These are phyloP conservation scores for Solanum paucissectum DNA, from an alignment of 257 asterid genomes.

Conservation along the genomic window DNA sequence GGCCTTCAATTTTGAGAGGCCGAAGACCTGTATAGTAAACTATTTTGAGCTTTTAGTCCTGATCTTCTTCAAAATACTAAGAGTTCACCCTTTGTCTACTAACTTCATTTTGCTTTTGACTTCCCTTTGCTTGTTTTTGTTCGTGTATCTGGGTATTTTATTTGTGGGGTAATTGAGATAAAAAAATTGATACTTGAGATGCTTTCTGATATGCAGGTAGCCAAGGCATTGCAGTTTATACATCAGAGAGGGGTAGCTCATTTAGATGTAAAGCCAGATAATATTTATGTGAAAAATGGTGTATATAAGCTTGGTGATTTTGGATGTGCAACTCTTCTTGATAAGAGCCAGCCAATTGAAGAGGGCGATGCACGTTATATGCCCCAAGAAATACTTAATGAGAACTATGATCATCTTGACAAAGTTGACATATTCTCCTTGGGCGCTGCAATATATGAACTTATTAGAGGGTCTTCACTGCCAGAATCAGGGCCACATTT, in stretches of 20 bases:
- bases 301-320: slow-evolving; percentile 89
- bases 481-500: slow-evolving; percentile 70
- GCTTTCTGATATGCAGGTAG: slow-evolving; percentile 42
- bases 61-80: neutral
- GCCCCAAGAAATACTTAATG: slow-evolving; percentile 95
- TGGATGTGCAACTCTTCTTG: slow-evolving; percentile 81
- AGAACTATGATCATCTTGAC: slow-evolving; percentile 72
- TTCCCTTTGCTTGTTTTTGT: neutral
- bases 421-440: slow-evolving; percentile 86
- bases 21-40: neutral
- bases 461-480: slow-evolving; percentile 60
- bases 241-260: slow-evolving; percentile 78
- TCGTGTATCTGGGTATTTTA: neutral
- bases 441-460: slow-evolving; percentile 79
- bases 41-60: neutral
- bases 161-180: neutral
- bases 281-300: slow-evolving; percentile 76
- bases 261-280: slow-evolving; percentile 88
- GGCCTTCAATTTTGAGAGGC: neutral
- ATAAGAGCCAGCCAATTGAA: slow-evolving; percentile 75
- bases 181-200: neutral
- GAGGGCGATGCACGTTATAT: slow-evolving; percentile 98
- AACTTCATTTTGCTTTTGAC: neutral
- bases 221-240: slow-evolving; percentile 69
- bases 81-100: neutral